These are phyloP conservation scores for Helianthus annuus DNA, from an alignment of 129 eudicot species.

Conservation along the genomic window HanXRQr2.0-SUNRISE NC_035447.2:27902537-27903036, in stretches of 20 bases:
- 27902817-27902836: slow-evolving; percentile 36
- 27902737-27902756: slow-evolving; percentile 10
- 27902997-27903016: slow-evolving; percentile 26
- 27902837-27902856: slow-evolving; percentile 11
- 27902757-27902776: slow-evolving; percentile 39
- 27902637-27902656: slow-evolving; percentile 3
- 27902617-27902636: slow-evolving; percentile 3
- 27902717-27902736: neutral
- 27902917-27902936: slow-evolving; percentile 14
- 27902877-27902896: slow-evolving; percentile 12
- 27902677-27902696: slow-evolving; percentile 11
- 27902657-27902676: slow-evolving; percentile 11
- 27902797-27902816: slow-evolving; percentile 40
- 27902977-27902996: slow-evolving; percentile 46
- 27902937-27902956: slow-evolving; percentile 49
- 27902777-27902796: slow-evolving; percentile 41
- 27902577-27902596: slow-evolving; percentile 1
- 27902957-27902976: slow-evolving; percentile 51
- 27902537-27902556: slow-evolving; percentile 7
- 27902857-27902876: slow-evolving; percentile 18
- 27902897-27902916: slow-evolving; percentile 17
- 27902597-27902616: slow-evolving; percentile 6
- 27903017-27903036: slow-evolving; percentile 18
- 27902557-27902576: slow-evolving; percentile 11
- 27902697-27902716: neutral